Conservation (phyloP, 1,284 basidiomycete genomes). For the Sphaerobolus stellatus region DNA sequence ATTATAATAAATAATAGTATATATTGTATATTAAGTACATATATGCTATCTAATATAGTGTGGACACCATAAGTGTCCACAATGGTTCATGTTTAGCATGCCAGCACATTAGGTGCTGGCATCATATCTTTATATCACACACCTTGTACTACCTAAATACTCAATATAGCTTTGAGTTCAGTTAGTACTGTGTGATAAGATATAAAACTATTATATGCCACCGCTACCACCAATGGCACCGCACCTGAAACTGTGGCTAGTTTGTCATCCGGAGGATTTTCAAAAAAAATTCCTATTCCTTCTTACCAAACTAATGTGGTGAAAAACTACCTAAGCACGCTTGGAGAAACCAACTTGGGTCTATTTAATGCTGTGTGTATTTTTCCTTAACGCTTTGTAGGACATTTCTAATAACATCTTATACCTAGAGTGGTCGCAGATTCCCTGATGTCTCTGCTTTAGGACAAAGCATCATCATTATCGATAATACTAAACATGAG, state of each 20-base stretch:
- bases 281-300: slow-evolving; percentile 42
- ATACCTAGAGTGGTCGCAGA: slow-evolving; percentile 31
- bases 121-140: too few species aligned
- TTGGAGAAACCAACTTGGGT: slow-evolving; percentile 32
- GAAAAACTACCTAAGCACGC: slow-evolving; percentile 30
- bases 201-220: too few species aligned
- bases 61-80: too few species aligned
- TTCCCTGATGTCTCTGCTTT: slow-evolving; percentile 41
- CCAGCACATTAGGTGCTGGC: too few species aligned
- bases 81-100: too few species aligned
- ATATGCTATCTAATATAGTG: too few species aligned
- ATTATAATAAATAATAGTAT: too few species aligned
- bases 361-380: slow-evolving; percentile 21
- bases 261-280: slow-evolving; percentile 51
- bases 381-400: slow-evolving; percentile 4
- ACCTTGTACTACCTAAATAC: too few species aligned
- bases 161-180: too few species aligned
- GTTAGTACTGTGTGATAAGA: too few species aligned
- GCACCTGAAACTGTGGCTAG: slow-evolving; percentile 27
- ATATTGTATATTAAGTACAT: too few species aligned
- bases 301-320: slow-evolving; percentile 41
- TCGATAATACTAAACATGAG: slow-evolving; percentile 23
- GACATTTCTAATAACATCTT: slow-evolving; percentile 13
- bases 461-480: slow-evolving; percentile 31
- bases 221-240: slow-evolving; percentile 28